Evolutionary conservation across 2,329 filamentous ascomycete genomes (phyloP).

Genomic region (Aspergillus sp.): DNA sequence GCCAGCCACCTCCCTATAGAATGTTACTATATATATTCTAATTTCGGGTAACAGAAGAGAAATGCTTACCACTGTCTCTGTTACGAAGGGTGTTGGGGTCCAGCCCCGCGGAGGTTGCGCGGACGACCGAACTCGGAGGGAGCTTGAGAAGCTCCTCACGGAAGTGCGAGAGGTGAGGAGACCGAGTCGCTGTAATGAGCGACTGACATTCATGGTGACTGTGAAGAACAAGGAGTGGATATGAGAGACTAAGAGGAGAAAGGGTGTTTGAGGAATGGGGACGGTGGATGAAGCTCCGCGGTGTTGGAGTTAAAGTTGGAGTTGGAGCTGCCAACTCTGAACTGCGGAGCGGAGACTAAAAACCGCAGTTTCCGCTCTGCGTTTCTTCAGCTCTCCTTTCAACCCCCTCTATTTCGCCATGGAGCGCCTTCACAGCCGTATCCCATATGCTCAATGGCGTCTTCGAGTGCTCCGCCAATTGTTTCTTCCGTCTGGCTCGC

Average conservation of each 20-base stretch:
- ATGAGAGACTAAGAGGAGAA: background rate
- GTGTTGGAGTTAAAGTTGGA: background rate
- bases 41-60: slow-evolving; percentile 14
- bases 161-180: slow-evolving; percentile 16
- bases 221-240: background rate
- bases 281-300: slow-evolving; percentile 1
- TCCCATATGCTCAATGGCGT: slow-evolving; percentile 36
- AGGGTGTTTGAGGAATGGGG: slow-evolving; percentile 4
- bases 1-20: slow-evolving; percentile 69
- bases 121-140: slow-evolving; percentile 25
- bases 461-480: slow-evolving; percentile 27
- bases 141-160: slow-evolving; percentile 31
- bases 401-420: slow-evolving; percentile 17
- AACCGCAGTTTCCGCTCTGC: slow-evolving; percentile 2
- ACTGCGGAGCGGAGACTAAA: slow-evolving; percentile 3
- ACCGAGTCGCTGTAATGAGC: slow-evolving; percentile 25
- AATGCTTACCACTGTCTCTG: slow-evolving; percentile 55
- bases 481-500: slow-evolving; percentile 6
- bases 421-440: slow-evolving; percentile 25
- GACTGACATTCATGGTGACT: slow-evolving; percentile 24
- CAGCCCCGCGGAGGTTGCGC: slow-evolving; percentile 40
- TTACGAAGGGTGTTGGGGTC: slow-evolving; percentile 56
- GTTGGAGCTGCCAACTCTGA: slow-evolving; percentile 1
- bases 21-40: background rate
- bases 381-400: slow-evolving; percentile 10